A percentile compares a stretch with the other conserved stretches of the same genome.
Evolutionary conservation across 2,329 filamentous ascomycete species (phyloP).

Genomic region (Epichloe gansuensis): DNA sequence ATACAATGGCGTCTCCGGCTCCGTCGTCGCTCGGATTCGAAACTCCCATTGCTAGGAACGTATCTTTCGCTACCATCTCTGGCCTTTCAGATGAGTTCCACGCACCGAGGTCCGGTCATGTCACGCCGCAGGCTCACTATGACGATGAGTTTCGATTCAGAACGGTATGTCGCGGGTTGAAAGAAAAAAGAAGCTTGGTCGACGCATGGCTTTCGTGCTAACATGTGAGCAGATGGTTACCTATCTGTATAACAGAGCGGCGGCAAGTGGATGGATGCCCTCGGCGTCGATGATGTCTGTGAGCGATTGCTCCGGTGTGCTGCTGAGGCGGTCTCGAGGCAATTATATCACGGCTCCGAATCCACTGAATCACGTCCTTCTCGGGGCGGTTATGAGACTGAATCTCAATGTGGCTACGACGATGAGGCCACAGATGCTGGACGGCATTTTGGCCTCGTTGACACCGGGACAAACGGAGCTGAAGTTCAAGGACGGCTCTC

Average conservation of each 20-base stretch:
- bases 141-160: conserved; percentile 19
- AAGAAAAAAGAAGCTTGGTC: not conserved
- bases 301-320: conserved; percentile 21
- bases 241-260: conserved; percentile 18
- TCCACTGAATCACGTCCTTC: conserved; percentile 22
- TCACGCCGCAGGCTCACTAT: conserved; percentile 7
- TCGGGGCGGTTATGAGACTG: conserved; percentile 29
- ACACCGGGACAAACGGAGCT: conserved; percentile 28
- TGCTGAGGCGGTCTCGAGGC: conserved; percentile 25
- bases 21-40: not conserved
- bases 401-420: conserved; percentile 35
- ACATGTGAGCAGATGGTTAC: conserved; percentile 16
- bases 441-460: conserved; percentile 29
- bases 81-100: not conserved
- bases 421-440: conserved; percentile 34
- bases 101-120: not conserved
- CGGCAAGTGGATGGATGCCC: conserved; percentile 19
- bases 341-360: conserved; percentile 29
- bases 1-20: conserved; percentile 3
- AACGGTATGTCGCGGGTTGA: conserved; percentile 11
- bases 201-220: not conserved
- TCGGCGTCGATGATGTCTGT: conserved; percentile 6
- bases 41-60: conserved; percentile 3
- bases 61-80: conserved; percentile 5
- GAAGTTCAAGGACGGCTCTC: conserved; percentile 26